Conservation (phyloP, 2,329 filamentous ascomycete genomes). For the Zymoseptoria passerinii region DNA sequence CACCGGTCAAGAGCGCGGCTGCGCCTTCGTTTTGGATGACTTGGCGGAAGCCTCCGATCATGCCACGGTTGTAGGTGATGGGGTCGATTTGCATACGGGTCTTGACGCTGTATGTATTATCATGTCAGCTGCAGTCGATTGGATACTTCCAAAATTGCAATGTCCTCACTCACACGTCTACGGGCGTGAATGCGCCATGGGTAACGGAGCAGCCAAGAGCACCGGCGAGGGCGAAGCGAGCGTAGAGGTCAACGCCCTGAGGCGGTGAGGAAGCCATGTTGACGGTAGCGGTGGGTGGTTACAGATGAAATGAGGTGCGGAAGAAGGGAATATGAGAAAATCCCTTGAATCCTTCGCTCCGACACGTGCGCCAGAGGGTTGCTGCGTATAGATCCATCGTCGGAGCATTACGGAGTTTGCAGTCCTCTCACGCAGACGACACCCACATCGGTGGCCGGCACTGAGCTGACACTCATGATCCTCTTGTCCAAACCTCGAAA, state of each 20-base stretch:
- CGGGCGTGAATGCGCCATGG: conserved; percentile 86
- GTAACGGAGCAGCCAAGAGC: conserved; percentile 94
- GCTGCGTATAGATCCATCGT: no score
- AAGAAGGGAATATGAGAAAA: neutral
- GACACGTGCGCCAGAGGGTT: no score
- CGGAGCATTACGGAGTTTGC: no score
- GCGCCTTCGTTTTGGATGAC: conserved; percentile 74
- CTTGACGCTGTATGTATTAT: conserved; percentile 62
- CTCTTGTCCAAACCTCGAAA: no score
- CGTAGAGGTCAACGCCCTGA: conserved; percentile 63
- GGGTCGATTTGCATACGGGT: conserved; percentile 87
- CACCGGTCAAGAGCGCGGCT: conserved; percentile 71
- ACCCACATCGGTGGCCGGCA: no score
- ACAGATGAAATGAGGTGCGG: neutral
- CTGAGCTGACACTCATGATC: no score
- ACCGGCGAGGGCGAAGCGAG: conserved; percentile 87
- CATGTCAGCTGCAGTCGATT: no score
- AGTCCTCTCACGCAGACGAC: no score
- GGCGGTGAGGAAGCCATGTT: neutral
- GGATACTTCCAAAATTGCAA: neutral
- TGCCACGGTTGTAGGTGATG: conserved; percentile 71
- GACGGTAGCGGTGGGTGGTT: neutral
- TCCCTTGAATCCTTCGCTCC: no score
- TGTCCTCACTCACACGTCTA: conserved; percentile 81
- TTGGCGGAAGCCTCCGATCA: conserved; percentile 76